Conservation (phyloP, 805 yeast genomes). For the Diddensiella santjacobensis region DNA sequence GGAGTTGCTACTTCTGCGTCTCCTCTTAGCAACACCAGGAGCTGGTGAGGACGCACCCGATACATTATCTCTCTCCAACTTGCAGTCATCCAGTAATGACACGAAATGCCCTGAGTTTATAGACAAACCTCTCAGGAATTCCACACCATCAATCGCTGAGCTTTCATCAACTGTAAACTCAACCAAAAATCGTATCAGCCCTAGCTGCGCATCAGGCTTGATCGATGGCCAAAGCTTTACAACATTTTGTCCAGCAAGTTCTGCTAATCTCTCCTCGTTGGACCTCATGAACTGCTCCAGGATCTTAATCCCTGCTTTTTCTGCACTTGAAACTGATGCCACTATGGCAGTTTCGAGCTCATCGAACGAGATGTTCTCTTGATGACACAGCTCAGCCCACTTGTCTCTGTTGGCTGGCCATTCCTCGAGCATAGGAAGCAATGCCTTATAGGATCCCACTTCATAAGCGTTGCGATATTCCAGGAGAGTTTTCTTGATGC, state of each 20-base stretch:
- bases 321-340: conserved; percentile 58
- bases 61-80: conserved; percentile 45
- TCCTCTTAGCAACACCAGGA: conserved; percentile 55
- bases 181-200: conserved; percentile 55
- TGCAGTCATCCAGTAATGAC: conserved; percentile 55
- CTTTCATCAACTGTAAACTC: conserved; percentile 47
- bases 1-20: conserved; percentile 73
- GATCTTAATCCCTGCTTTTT: conserved; percentile 61
- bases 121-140: conserved; percentile 48
- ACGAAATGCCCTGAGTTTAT: conserved; percentile 59
- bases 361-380: conserved; percentile 48
- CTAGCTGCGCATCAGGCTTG: conserved; percentile 54
- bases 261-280: conserved; percentile 30
- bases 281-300: conserved; percentile 51
- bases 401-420: conserved; percentile 47
- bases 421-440: conserved; percentile 40
- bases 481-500: conserved; percentile 51
- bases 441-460: conserved; percentile 38
- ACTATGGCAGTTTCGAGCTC: conserved; percentile 57
- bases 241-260: conserved; percentile 49
- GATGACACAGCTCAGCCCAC: conserved; percentile 44
- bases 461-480: conserved; percentile 42
- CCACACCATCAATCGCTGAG: conserved; percentile 42
- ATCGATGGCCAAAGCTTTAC: conserved; percentile 53
- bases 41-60: conserved; percentile 30